Base-by-base conservation (phyloP, 192 early-diverging fungal genomes). In the Umbelopsis vinacea region DNA sequence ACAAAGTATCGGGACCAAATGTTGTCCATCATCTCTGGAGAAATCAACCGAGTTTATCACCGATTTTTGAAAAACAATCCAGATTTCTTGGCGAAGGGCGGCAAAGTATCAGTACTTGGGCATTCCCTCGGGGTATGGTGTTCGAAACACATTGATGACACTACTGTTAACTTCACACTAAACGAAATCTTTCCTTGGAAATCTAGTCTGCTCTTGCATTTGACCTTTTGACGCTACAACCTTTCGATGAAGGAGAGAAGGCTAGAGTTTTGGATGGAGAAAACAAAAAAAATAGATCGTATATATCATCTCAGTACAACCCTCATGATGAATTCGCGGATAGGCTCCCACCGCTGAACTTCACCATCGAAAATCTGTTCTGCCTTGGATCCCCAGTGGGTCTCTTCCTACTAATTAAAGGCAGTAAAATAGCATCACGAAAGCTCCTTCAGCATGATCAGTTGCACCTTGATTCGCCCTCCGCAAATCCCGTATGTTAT, bases 371-470 rank as follows among this genome's bases (percentile, higher is more conserved):
- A 22, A 88, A 86, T 50, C 82, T 93, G 48, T 93, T 92, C 29
- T 86, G 85, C 17, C 77, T 92, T 9, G 92, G 92, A 46, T 91
- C 89, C 12, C 92, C 92, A 7, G 85, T 93, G 19, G 92, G 90
- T 2, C 70, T 92, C 8, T 93, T 93, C 66, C 73, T 92, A 23
- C 73, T 93, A 23, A 74, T 93, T 6, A 90, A 88, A 71, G 89
- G 89, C 8, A 76, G 88, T 37, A 88, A 86, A 50, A 52, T 93
- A 6, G 75, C 75, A 6, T 77, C 82, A 24, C 80, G 81, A 69
- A 66, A 77, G 21, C 71, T 63, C 4, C 57, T 63, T 63, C 29
- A 53, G 4, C 10, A 72, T 10, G 54, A 72, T 24, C 57, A 37
- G 24, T 19, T 40, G 4, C 71, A 60, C 14, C 54, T 46, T 29